Evolutionary conservation across 805 yeast genomes (phyloP).

Genomic region (Cyberlindnera suaveolens): DNA sequence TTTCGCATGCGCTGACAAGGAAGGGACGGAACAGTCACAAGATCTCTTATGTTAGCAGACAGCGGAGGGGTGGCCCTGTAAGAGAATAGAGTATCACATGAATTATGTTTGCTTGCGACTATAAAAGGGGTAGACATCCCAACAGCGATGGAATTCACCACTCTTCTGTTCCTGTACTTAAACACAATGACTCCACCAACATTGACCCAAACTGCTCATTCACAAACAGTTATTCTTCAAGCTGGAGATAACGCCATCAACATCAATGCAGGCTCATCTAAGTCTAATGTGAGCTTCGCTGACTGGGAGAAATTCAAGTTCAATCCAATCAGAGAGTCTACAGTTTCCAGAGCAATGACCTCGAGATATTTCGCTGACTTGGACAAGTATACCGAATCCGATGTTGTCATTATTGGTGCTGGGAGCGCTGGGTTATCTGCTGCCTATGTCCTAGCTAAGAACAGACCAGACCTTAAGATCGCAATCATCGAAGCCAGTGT

Average conservation of each 20-base stretch:
- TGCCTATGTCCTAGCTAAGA: conserved; percentile 65
- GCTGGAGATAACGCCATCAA: neutral
- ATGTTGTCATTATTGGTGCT: conserved; percentile 71
- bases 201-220: neutral
- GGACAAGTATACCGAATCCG: conserved; percentile 70
- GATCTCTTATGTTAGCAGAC: no score
- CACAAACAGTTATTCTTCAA: neutral
- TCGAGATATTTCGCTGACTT: conserved; percentile 47
- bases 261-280: neutral
- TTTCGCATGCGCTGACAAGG: no score
- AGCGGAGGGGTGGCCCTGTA: no score
- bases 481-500: conserved; percentile 70
- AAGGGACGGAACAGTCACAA: no score
- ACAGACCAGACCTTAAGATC: conserved; percentile 69
- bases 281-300: conserved; percentile 8
- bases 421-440: conserved; percentile 75
- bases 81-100: no score
- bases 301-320: conserved; percentile 68
- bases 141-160: no score
- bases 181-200: conserved; percentile 1
- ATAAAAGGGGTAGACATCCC: no score
- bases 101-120: no score
- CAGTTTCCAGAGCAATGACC: conserved; percentile 79
- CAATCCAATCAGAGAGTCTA: conserved; percentile 70
- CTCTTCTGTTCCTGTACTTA: neutral